Percentiles rank a stretch among this genome's conserved stretches.
Conservation (phyloP, 1,139 yeast species). For the Entelexis paramagnoliae region DNA sequence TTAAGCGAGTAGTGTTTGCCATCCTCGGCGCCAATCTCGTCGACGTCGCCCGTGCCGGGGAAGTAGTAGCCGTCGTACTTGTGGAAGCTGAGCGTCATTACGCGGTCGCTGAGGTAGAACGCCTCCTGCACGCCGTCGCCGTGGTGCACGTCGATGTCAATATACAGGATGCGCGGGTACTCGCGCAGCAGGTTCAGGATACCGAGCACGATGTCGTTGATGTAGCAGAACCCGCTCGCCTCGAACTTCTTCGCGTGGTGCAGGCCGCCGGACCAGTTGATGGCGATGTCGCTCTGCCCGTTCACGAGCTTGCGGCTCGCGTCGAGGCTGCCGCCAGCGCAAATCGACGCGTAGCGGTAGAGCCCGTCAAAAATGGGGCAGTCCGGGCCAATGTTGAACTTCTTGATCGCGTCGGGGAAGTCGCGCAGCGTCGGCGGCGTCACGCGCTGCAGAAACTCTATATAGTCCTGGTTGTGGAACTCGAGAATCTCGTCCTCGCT, state of each 20-base stretch:
- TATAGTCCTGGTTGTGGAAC: conserved; percentile 83
- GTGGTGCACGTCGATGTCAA: conserved; percentile 92
- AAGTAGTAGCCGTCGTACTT: conserved; percentile 91
- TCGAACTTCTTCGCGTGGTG: conserved; percentile 94
- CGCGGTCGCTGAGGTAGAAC: conserved; percentile 87
- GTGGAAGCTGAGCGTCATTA: conserved; percentile 90
- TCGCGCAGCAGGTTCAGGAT: conserved; percentile 71
- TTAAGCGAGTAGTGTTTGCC: conserved; percentile 83
- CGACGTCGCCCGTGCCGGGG: conserved; percentile 88
- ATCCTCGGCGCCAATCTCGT: conserved; percentile 76
- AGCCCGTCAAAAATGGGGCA: conserved; percentile 96
- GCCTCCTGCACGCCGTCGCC: conserved; percentile 99
- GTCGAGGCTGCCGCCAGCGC: conserved; percentile 88
- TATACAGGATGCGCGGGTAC: conserved; percentile 83
- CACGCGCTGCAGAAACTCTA: conserved; percentile 62
- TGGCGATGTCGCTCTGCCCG: conserved; percentile 88
- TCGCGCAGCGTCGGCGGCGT: conserved; percentile 70
- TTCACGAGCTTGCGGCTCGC: conserved; percentile 77
- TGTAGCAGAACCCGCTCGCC: conserved; percentile 92
- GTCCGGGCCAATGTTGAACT: conserved; percentile 92
- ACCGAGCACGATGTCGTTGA: conserved; percentile 86
- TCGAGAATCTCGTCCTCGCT: conserved; percentile 64
- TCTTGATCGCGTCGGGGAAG: conserved; percentile 49
- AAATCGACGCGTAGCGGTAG: conserved; percentile 74
- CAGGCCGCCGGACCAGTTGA: conserved; percentile 94